Base-by-base conservation (phyloP, 768 basidiomycete genomes). In the Cystofilobasidium macerans region DNA sequence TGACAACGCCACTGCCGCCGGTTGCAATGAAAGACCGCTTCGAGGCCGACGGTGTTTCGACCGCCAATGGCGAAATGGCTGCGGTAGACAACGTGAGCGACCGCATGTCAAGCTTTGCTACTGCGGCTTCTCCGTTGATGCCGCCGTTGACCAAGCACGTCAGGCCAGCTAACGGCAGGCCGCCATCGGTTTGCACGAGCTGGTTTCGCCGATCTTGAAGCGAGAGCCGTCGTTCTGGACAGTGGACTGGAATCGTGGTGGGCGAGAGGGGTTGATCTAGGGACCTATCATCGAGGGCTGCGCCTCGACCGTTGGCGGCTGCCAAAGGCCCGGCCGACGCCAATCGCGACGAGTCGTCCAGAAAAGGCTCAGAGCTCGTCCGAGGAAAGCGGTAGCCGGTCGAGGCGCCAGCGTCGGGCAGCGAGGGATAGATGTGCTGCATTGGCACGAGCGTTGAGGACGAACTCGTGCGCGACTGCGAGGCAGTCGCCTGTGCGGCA, bases 401-500 rank as follows among this genome's bases (percentile, higher is more conserved):
- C 48, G 24, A 54, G 28, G 30, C 18, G n/a, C n/a, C n/a, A n/a
- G n/a, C 51, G 51, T 54, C 32, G 2, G 51, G 51, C 18, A 30
- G 9, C 5, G 26, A 6, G 5, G 28, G 51, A 30, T 32, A 42
- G 51, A 20, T 16, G 51, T 28, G 9, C 51, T 54, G 51, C 51
- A 54, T 54, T 12, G 51, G 51, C 16, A 54, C 30, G 51, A 54
- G 51, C 13, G 51, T 54, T 14, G 51, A 54, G 14, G 51, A 54
- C 51, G 51, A 54, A 30, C 51, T 54, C 3, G 51, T 22, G 14
- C 51, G 51, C 51, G 51, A 54, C 28, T 54, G 26, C 3, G 51
- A 32, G 6, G 51, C 42, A 16, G 38, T 16, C 38, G 9, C 16
- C 42, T 13, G 13, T 20, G 16, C 7, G 42, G 9, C 9, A 14